phyloP scores from a whole-genome alignment of 805 yeast species.

The Starmerella stellata region DNA sequence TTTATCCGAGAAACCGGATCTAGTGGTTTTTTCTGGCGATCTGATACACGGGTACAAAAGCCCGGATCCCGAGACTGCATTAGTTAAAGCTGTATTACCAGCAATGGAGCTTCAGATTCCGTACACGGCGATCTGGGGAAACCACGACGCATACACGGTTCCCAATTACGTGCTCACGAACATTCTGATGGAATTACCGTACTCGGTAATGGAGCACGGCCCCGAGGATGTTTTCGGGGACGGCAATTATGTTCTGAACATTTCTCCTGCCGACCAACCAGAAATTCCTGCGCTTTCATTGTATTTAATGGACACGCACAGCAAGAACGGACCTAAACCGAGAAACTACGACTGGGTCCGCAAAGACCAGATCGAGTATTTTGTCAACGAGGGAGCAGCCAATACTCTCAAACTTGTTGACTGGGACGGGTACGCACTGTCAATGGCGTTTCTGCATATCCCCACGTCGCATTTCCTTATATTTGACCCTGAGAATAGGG shows the following conservation, averaged over 20 bases:
- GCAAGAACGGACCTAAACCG: slow-evolving; percentile 30
- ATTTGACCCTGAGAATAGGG: slow-evolving; percentile 19
- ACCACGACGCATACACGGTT: slow-evolving; percentile 76
- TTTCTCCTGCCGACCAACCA: slow-evolving; percentile 16
- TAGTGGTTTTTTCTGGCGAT: slow-evolving; percentile 81
- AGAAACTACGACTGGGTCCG: slow-evolving; percentile 75
- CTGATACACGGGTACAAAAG: slow-evolving; percentile 67
- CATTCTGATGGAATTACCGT: slow-evolving; percentile 43
- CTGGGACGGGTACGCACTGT: slow-evolving; percentile 32
- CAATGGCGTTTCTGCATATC: slow-evolving; percentile 88
- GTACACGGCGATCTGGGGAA: slow-evolving; percentile 73
- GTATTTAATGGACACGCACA: slow-evolving; percentile 72
- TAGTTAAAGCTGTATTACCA: slow-evolving; percentile 57
- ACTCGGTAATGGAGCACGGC: slow-evolving; percentile 42
- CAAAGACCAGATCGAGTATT: slow-evolving; percentile 44
- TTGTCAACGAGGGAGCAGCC: slow-evolving; percentile 26
- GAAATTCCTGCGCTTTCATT: slow-evolving; percentile 35
- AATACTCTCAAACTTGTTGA: slow-evolving; percentile 21
- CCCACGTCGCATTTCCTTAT: slow-evolving; percentile 70
- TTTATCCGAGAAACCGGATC: slow-evolving; percentile 62
- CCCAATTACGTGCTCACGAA: slow-evolving; percentile 44
- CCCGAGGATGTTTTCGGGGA: slow-evolving; percentile 57
- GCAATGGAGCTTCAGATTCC: slow-evolving; percentile 57
- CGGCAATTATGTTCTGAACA: slow-evolving; percentile 58
- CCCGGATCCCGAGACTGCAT: slow-evolving; percentile 66